These are phyloP conservation scores for Leccinum solheimii DNA, from an alignment of 1,284 basidiomycete species.

Conservation along the genomic window DNA sequence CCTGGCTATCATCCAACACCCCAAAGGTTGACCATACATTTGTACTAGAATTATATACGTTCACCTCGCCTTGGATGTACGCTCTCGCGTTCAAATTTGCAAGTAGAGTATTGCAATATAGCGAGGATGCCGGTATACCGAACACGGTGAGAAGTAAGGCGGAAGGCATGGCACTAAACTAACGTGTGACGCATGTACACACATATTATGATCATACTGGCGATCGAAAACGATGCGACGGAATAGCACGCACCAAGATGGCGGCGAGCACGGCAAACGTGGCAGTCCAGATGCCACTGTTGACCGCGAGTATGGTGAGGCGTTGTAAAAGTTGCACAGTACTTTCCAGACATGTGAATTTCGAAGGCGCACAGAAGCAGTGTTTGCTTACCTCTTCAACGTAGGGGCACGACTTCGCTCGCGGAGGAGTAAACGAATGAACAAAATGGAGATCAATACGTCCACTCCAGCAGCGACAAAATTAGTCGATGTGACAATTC, in stretches of 20 bases:
- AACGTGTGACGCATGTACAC: background rate
- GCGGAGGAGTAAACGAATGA: background rate
- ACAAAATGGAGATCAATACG: background rate
- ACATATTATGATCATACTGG: background rate
- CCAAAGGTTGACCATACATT: background rate
- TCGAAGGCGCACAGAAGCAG: no score
- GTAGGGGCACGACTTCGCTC: background rate
- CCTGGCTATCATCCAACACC: no score
- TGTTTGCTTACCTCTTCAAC: background rate
- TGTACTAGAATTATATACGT: no score
- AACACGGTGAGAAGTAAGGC: background rate
- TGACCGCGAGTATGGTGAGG: constrained; percentile 18
- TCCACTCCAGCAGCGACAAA: constrained; percentile 2
- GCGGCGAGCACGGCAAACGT: constrained; percentile 10
- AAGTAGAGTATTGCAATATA: background rate
- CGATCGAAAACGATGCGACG: background rate
- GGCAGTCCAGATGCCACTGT: constrained; percentile 21
- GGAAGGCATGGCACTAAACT: background rate
- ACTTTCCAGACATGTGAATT: constrained; percentile 2
- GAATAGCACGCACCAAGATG: constrained; percentile 11
- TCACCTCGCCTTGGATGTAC: background rate
- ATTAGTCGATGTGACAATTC: background rate
- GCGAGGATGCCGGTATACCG: background rate
- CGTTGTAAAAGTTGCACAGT: constrained; percentile 10
- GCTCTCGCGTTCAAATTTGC: background rate